Evolutionary conservation across 371 early-diverging fungal species (phyloP), one percentile per base, ranked within the genome.

Genomic region (Mucor mucedo): DNA sequence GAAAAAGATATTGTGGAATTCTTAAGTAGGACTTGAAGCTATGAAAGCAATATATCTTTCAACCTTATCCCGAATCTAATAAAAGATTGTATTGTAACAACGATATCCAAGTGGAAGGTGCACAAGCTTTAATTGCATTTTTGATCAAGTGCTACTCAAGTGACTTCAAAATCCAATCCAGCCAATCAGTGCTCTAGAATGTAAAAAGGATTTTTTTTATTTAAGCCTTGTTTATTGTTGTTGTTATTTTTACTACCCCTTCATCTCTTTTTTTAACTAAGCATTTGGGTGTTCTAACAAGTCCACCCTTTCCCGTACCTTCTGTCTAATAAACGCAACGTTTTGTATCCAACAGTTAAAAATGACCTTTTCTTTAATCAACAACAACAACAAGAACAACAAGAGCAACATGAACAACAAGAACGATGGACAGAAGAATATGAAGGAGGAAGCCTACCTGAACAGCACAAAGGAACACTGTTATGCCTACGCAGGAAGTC

Each of bases 301-400:
- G 42, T 57, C 28, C 60, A 39, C 60, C 50, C 52, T 60, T 14
- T 48, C 2, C 7, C 16, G n/a, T 13, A 41, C 10, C 16, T 33
- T 27, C 9, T 54, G 47, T 53, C 54, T 44, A 40, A 14, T 35
- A 41, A 52, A 14, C 16, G n/a, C 35, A 41, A 33, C 61, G 66
- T 66, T 66, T 66, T 66, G 66, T 56, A 50, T 50, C 28, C 33
- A 48, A 27, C 41, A 7, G 14, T 47, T 38, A 59, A 53, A 28
- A 60, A 66, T 66, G 66, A 55, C 47, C 16, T 47, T 14, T 42
- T 33, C 50, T 44, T 55, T 55, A 13, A 35, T 50, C 60, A 59
- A 59, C 53, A 44, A 40, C 55, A 66, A 14, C 42, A 38, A 41
- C 33, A 16, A 16, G 55, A 45, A 48, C 55, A 59, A 6, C 54